A percentile compares a stretch with the other conserved stretches of the same genome.
These are phyloP conservation scores for Penicillium macrosclerotiorum DNA, from an alignment of 495 filamentous ascomycete genomes.

Conservation along the genomic window DNA sequence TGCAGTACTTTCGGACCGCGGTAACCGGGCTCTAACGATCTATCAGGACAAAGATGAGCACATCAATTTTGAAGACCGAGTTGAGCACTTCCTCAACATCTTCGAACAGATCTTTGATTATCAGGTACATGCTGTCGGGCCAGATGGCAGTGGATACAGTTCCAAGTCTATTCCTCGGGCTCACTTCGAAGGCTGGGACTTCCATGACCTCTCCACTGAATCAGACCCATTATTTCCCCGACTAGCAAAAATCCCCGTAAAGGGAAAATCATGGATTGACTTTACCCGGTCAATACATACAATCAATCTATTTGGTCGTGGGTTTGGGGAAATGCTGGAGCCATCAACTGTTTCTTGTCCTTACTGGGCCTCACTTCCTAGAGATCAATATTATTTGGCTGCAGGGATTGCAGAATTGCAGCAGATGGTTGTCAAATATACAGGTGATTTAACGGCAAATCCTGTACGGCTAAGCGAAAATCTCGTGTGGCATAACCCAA, in stretches of 20 bases:
- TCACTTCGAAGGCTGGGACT: conserved; percentile 1
- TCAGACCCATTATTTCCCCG: neutral
- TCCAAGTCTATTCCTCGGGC: neutral
- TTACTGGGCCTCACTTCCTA: conserved; percentile 1
- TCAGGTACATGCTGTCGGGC: neutral
- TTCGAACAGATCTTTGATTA: conserved; percentile 1
- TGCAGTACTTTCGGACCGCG: neutral
- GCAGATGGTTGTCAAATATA: conserved; percentile 2
- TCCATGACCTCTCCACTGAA: neutral
- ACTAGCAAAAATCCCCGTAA: conserved; percentile 16
- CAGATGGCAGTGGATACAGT: conserved; percentile 2
- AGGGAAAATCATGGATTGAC: conserved; percentile 34
- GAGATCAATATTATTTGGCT: neutral
- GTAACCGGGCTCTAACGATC: neutral
- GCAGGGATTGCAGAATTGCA: neutral
- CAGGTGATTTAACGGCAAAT: neutral
- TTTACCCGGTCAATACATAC: conserved; percentile 29
- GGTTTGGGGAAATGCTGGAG: conserved; percentile 26
- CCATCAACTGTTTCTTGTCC: conserved; percentile 1
- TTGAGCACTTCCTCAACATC: neutral
- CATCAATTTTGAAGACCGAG: neutral
- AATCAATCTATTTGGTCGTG: conserved; percentile 32
- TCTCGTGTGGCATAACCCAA: neutral
- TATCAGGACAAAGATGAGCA: neutral
- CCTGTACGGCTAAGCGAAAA: neutral